phyloP scores from a whole-genome alignment of 108 stramenopile species.

The Cyclotella kingstonii region DNA sequence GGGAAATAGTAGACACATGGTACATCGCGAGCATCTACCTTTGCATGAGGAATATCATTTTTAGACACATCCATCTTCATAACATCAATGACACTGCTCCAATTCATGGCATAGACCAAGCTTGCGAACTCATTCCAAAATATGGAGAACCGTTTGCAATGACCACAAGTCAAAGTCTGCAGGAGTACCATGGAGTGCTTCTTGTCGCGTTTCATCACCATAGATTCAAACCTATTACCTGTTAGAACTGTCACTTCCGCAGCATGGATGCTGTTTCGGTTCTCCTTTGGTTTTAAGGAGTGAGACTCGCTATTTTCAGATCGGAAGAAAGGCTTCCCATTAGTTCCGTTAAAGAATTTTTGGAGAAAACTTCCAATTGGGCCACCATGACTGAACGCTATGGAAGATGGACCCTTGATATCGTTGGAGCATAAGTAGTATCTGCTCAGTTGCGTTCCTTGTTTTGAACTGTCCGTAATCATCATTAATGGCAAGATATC shows the following conservation, averaged over 20 bases:
- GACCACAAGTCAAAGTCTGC: conserved; percentile 66
- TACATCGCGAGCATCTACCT: conserved; percentile 37
- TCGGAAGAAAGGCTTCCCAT: conserved; percentile 26
- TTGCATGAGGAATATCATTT: conserved; percentile 46
- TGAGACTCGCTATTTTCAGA: conserved; percentile 7
- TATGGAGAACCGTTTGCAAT: conserved; percentile 73
- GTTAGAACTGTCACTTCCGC: conserved; percentile 44
- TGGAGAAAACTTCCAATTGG: conserved; percentile 39
- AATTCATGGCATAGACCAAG: conserved; percentile 51
- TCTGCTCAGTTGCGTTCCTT: conserved; percentile 23
- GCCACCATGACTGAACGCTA: conserved; percentile 15
- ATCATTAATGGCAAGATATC: conserved; percentile 50
- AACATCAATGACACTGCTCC: conserved; percentile 49
- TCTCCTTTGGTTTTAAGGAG: background rate
- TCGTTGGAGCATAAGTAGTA: conserved; percentile 51
- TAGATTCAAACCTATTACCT: conserved; percentile 40
- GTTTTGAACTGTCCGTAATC: conserved; percentile 51
- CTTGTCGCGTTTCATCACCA: conserved; percentile 40
- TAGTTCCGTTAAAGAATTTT: conserved; percentile 34
- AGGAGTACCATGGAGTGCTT: conserved; percentile 58
- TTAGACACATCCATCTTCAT: conserved; percentile 57
- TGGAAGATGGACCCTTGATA: conserved; percentile 13
- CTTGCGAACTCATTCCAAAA: conserved; percentile 62
- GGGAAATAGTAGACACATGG: conserved; percentile 59
- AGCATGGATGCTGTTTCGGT: background rate